These are phyloP conservation scores for Bipolaris victoriae DNA, from an alignment of 2,329 filamentous ascomycete species.

Conservation along the genomic window DNA sequence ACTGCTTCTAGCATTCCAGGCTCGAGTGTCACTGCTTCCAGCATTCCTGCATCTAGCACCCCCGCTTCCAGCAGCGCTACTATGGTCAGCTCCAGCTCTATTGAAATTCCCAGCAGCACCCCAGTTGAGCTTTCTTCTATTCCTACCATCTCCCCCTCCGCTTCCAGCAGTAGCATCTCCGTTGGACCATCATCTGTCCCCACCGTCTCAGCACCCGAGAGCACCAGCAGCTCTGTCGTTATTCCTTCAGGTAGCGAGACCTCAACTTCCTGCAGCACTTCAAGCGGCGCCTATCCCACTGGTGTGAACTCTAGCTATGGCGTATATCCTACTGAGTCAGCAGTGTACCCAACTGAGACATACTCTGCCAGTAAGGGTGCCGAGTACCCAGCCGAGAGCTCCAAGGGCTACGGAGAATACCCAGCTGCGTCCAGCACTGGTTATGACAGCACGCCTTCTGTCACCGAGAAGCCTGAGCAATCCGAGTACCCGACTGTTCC, in stretches of 20 bases:
- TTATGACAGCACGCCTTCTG: slow-evolving; percentile 16
- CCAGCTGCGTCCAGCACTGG: slow-evolving; percentile 14
- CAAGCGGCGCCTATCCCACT: slow-evolving; percentile 15
- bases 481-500: slow-evolving; percentile 20
- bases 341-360: slow-evolving; percentile 4
- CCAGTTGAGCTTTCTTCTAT: slow-evolving; percentile 2
- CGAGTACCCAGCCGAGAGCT: slow-evolving; percentile 8
- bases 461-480: slow-evolving; percentile 24
- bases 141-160: slow-evolving; percentile 1
- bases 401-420: slow-evolving; percentile 7
- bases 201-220: slow-evolving; percentile 1
- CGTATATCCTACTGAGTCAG: slow-evolving; percentile 6
- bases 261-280: slow-evolving; percentile 19
- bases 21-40: background rate
- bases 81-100: slow-evolving; percentile 3
- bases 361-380: background rate
- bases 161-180: background rate
- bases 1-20: background rate
- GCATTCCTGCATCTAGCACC: slow-evolving; percentile 2
- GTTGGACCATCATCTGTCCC: slow-evolving; percentile 7
- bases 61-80: background rate
- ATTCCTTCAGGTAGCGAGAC: slow-evolving; percentile 1
- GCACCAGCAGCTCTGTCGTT: slow-evolving; percentile 4
- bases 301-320: slow-evolving; percentile 9
- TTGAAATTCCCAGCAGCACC: slow-evolving; percentile 5